Evolutionary conservation across 1,284 basidiomycete species (phyloP), one percentile per base, ranked within the genome.

Genomic region (Mycena citricolor): DNA sequence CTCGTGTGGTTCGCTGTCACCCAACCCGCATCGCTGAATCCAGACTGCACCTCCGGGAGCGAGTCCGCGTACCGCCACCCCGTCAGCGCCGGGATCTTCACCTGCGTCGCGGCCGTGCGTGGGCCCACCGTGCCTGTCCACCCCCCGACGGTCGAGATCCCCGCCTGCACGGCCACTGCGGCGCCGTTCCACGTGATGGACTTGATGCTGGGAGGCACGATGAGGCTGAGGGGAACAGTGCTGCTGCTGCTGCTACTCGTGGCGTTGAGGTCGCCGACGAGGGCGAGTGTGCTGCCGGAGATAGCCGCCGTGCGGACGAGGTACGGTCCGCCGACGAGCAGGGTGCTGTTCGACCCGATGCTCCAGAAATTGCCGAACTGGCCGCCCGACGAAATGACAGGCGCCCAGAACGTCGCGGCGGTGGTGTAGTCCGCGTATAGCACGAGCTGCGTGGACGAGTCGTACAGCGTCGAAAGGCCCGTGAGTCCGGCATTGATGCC

Each of bases 131-230:
- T 34, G 4, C 46, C 52, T 7, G 35, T 42, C 12, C 51, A 46
- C 2, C 52, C 52, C 13, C 52, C 49, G 20, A 11, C 17, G 3
- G 38, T 42, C 20, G 49, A 33, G n/a, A n/a, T n/a, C 2, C 52
- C 49, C 4, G 45, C 26, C 19, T 32, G 20, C 31, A 14, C 59
- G 47, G 61, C 56, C 6, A 84, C 71, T 3, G 51, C 55, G 29
- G 73, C 61, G 8, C 81, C 86, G 53, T 90, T 90, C 87, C 87
- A 90, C 0, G 77, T 76, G 14, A 90, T 70, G 0, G 68, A 59
- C 11, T 57, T 67, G 38, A 90, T 65, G 1, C 53, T 58, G 8
- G 66, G 61, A 0, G 81, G 79, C 2, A 73, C 79, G 39, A 86
- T 70, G 19, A 86, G 66, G 0, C 67, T 73, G 21, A 79, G 59